phyloP scores from a whole-genome alignment of 78 protist species.

The Dictyostelium intermedium region DNA sequence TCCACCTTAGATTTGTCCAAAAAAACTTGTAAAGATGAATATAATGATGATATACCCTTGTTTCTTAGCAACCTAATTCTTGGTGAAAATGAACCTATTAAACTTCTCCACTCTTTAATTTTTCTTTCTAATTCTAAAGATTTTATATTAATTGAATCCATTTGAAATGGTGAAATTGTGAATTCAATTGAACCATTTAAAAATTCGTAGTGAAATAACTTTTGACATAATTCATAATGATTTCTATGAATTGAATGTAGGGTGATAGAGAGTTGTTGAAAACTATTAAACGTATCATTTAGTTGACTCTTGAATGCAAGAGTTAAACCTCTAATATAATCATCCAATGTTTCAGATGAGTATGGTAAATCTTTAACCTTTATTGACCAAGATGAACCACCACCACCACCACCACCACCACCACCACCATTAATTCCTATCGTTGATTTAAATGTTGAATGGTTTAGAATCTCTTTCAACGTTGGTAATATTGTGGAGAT shows the following conservation, averaged over 20 bases:
- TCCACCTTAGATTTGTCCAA: too few relatives aligned
- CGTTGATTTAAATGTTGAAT: background rate
- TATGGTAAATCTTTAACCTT: background rate
- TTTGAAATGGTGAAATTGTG: background rate
- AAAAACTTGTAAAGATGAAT: background rate
- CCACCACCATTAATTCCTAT: too few relatives aligned
- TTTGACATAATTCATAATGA: background rate
- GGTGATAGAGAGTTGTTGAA: too few relatives aligned
- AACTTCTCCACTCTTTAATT: background rate
- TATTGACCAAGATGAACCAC: conserved; percentile 4
- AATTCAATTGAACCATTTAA: background rate
- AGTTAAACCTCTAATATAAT: conserved; percentile 30
- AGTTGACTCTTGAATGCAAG: background rate
- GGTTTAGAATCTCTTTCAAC: background rate
- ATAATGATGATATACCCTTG: conserved; percentile 26
- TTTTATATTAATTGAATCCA: background rate
- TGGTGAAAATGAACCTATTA: background rate
- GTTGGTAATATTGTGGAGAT: conserved; percentile 10
- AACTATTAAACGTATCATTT: too few relatives aligned
- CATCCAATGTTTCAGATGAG: conserved; percentile 12
- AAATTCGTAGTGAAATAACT: background rate
- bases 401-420: background rate
- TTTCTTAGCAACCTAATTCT: background rate
- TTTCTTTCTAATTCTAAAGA: background rate
- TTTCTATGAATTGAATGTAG: background rate